These are phyloP conservation scores for Annulohypoxylon bovei DNA, from an alignment of 495 filamentous ascomycete species.

Conservation along the genomic window DNA sequence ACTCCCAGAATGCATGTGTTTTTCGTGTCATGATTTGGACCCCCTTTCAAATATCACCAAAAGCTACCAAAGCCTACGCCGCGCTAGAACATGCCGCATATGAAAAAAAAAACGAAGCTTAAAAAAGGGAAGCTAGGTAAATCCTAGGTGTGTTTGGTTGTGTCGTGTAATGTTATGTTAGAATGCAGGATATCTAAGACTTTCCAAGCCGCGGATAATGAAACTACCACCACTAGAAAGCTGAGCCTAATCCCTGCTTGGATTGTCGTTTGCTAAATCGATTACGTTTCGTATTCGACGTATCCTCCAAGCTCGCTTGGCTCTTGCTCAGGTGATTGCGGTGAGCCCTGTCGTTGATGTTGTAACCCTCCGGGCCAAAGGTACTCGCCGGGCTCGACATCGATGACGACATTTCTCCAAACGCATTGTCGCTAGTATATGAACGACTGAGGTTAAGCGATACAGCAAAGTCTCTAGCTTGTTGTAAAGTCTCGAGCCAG, in stretches of 20 bases:
- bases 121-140: conserved; percentile 18
- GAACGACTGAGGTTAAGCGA: conserved; percentile 72
- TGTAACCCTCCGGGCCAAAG: conserved; percentile 62
- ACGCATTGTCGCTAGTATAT: conserved; percentile 74
- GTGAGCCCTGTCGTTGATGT: conserved; percentile 59
- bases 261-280: conserved; percentile 90
- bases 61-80: conserved; percentile 50
- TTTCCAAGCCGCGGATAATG: conserved; percentile 25
- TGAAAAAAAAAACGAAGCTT: conserved; percentile 26
- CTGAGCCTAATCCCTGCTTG: conserved; percentile 86
- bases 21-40: conserved; percentile 43
- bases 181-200: conserved; percentile 18
- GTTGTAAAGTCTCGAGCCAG: conserved; percentile 86
- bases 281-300: conserved; percentile 66
- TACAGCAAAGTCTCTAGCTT: conserved; percentile 80
- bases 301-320: conserved; percentile 66
- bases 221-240: conserved; percentile 62
- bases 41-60: conserved; percentile 45
- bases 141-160: conserved; percentile 4
- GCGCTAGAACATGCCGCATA: conserved; percentile 50
- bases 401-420: conserved; percentile 75
- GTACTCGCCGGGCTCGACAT: conserved; percentile 82
- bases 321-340: conserved; percentile 64
- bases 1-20: conserved; percentile 44
- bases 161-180: not conserved